These are phyloP conservation scores for Brassica balearica DNA, from an alignment of 441 rosid species.

Conservation along the genomic window DNA sequence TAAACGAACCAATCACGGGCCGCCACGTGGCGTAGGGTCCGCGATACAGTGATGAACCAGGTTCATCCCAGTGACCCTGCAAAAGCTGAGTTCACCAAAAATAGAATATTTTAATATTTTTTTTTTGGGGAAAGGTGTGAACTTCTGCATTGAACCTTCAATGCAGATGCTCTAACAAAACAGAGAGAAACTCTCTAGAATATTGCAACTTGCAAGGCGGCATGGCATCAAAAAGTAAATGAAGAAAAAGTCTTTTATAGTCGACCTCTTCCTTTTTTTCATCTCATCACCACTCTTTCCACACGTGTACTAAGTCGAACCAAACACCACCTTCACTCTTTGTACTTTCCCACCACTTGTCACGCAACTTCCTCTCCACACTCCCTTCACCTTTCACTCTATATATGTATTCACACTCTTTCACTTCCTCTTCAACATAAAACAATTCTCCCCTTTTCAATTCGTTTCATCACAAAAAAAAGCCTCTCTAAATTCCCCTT, in stretches of 20 bases:
- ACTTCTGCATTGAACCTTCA: too few species aligned
- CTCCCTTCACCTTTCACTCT: conserved; percentile 39
- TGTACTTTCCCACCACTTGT: conserved; percentile 66
- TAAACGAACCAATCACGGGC: too few species aligned
- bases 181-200: conserved; percentile 26
- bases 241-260: conserved; percentile 21
- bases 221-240: background rate
- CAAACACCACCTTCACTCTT: conserved; percentile 51
- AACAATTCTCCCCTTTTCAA: background rate
- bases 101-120: too few species aligned
- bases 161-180: background rate
- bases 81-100: too few species aligned
- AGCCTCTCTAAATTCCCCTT: background rate
- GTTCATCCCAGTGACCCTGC: too few species aligned
- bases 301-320: conserved; percentile 33
- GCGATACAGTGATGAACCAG: too few species aligned
- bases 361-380: conserved; percentile 66
- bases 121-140: too few species aligned
- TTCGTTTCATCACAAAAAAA: background rate
- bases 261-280: conserved; percentile 32
- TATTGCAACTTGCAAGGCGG: conserved; percentile 14
- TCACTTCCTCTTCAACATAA: conserved; percentile 29
- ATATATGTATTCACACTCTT: conserved; percentile 18
- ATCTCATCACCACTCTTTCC: conserved; percentile 26
- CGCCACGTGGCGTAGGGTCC: too few species aligned